Evolutionary conservation across 2,329 filamentous ascomycete species (phyloP), one percentile per base, ranked within the genome.

Genomic region (Scedosporium dehoogii): DNA sequence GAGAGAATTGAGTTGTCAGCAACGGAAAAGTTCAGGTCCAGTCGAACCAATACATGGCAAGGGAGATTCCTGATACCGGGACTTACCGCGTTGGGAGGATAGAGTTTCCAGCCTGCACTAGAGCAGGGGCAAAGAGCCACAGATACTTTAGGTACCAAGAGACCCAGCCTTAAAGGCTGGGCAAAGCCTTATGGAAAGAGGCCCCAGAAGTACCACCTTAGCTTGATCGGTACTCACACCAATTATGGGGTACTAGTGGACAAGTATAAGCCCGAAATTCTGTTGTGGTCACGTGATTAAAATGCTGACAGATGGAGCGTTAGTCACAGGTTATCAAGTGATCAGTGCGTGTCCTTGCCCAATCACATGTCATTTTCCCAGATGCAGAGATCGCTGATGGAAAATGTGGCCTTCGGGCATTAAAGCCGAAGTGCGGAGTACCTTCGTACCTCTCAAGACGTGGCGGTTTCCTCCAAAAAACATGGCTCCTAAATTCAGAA

Each of bases 1-100:
- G 6, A 44, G 48, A 27, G 44, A 61, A 61, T 21, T 42, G 25
- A 60, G 59, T 29, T 60, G 59, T 60, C 59, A 60, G 59, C 59
- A 60, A 33, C 14, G 16, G 44, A 23, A 23, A 33, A 42, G 57
- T 25, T 27, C 58, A 55, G 51, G 51, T 25, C 51, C 51, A 55
- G 51, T 55, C 23, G 14, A 59, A 59, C 38, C 38, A 46, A 60
- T 38, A 44, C 42, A 53, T 38, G 23, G 59, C 25, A 51, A 38
- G 59, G 59, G 14, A 56, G 48, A 41, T 55, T 41, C 48, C 29
- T 38, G 59, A 55, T 55, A 23, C 48, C 59, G 59, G 59, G 59
- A 55, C 59, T 61, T 61, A 38, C 59, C 59, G 59, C 33, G 23
- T 60, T 51, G 42, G 42, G 58, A 29, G 27, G 23, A 10, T 51